Evolutionary conservation across 2,329 filamentous ascomycete species (phyloP), one percentile per base, ranked within the genome.

Genomic region (Coniochaeta pulveracea): DNA sequence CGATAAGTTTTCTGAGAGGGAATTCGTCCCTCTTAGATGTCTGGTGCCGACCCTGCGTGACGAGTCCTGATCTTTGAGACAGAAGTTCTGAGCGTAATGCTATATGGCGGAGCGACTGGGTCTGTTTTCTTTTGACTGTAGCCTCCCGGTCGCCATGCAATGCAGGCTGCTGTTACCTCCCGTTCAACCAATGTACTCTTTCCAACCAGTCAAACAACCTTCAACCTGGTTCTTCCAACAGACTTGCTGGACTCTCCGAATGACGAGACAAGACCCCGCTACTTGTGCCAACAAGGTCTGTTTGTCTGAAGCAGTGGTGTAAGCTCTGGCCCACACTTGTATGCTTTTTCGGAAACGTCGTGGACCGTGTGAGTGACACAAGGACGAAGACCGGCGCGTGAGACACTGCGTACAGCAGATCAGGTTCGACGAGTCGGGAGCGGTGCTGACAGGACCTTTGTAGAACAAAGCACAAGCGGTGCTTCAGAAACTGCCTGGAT

Each of bases 401-500:
- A 15, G 15, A 19, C 11, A 18, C 18, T 22, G 18, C 10, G 28
- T 31, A 21, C 28, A 14, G 16, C 28, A 31, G 28, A 21, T 31
- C 17, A 31, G 15, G 17, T 31, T 31, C 19, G 28, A 31, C 28
- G 28, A 31, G 18, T 31, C 28, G 18, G 14, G 18, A 19, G 28
- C n/a, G 28, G 28, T 19, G 28, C 15, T 22, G 28, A n/a, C n/a
- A 31, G 28, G 19, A n/a, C 22, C 11, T 21, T 17, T 31, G 28
- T 19, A 14, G 28, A 21, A 31, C 28, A 22, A 16, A 5, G 9
- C 10, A 31, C 28, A 31, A 31, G 19, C 28, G n/a, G 18, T 31
- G 28, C 28, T 31, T 19, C 18, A 31, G 18, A 14, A n/a, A n/a
- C n/a, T n/a, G n/a, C n/a, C n/a, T n/a, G n/a, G n/a, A n/a, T n/a